Conservation (phyloP, 208 protist genomes). For the Strigomonas galati region DNA sequence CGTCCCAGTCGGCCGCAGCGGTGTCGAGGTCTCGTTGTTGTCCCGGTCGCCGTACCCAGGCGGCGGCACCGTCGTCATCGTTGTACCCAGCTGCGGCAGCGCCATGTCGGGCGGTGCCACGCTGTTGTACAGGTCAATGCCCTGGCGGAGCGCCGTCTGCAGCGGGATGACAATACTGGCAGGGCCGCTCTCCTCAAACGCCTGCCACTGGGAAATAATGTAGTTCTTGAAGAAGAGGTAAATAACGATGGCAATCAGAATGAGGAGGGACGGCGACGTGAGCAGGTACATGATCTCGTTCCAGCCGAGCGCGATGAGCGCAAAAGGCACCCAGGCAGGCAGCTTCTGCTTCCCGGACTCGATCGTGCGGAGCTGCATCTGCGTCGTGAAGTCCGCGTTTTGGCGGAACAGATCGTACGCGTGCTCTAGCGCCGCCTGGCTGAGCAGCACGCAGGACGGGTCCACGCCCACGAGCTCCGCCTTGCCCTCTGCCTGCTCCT, state of each 20-base stretch:
- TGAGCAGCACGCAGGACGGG: conserved; percentile 59
- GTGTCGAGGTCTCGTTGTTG: not conserved
- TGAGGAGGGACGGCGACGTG: conserved; percentile 61
- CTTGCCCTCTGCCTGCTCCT: conserved; percentile 13
- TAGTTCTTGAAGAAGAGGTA: conserved; percentile 65
- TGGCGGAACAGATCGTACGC: conserved; percentile 73
- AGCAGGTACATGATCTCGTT: conserved; percentile 84
- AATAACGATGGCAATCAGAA: conserved; percentile 40
- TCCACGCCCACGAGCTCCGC: conserved; percentile 21
- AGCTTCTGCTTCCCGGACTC: conserved; percentile 55
- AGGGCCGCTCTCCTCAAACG: conserved; percentile 73
- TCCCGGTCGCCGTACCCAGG: not conserved
- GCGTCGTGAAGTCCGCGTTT: conserved; percentile 81
- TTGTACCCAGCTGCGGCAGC: not conserved
- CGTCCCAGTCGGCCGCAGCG: not conserved
- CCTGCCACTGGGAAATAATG: conserved; percentile 65
- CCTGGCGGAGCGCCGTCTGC: conserved; percentile 15
- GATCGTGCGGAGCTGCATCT: conserved; percentile 69
- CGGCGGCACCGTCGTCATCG: not conserved
- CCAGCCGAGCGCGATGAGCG: conserved; percentile 67
- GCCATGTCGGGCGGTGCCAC: not conserved
- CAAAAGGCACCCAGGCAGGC: conserved; percentile 73
- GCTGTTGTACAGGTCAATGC: not conserved
- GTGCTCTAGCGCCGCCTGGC: conserved; percentile 38
- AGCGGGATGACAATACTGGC: conserved; percentile 50